These are phyloP conservation scores for Extremus antarcticus DNA, from an alignment of 495 filamentous ascomycete genomes.

Conservation along the genomic window DNA sequence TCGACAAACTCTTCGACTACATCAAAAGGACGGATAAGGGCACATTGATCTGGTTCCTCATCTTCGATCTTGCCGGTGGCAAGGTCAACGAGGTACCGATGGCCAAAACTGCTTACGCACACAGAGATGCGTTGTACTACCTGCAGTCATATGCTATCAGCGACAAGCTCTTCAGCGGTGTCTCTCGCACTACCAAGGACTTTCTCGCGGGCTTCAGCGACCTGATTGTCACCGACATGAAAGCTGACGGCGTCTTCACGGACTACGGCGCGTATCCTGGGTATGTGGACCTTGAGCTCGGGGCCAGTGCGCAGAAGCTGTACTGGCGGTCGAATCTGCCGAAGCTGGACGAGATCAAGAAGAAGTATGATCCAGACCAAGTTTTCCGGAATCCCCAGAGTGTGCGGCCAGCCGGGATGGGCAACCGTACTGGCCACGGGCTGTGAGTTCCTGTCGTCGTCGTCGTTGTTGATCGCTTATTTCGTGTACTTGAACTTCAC, in stretches of 20 bases:
- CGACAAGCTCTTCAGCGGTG: background rate
- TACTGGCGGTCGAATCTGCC: background rate
- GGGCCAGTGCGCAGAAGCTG: background rate
- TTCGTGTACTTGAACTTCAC: no score
- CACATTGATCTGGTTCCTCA: background rate
- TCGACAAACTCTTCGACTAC: background rate
- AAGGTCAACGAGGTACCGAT: background rate
- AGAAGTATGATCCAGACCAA: background rate
- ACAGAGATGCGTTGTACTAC: background rate
- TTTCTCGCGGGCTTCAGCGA: background rate
- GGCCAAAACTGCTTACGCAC: background rate
- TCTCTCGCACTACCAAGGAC: background rate
- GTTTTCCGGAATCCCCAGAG: constrained; percentile 22
- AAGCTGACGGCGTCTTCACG: background rate
- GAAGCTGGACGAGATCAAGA: background rate
- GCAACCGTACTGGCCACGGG: no score
- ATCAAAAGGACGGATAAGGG: background rate
- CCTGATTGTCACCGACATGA: background rate
- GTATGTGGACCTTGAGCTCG: background rate
- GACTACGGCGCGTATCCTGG: background rate
- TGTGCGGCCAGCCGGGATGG: no score
- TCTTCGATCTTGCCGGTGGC: background rate
- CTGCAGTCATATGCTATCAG: background rate
- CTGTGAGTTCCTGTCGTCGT: no score
- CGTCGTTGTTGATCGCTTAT: no score